phyloP scores from a whole-genome alignment of 169 alveolate species.

The Babesia divergens region DNA sequence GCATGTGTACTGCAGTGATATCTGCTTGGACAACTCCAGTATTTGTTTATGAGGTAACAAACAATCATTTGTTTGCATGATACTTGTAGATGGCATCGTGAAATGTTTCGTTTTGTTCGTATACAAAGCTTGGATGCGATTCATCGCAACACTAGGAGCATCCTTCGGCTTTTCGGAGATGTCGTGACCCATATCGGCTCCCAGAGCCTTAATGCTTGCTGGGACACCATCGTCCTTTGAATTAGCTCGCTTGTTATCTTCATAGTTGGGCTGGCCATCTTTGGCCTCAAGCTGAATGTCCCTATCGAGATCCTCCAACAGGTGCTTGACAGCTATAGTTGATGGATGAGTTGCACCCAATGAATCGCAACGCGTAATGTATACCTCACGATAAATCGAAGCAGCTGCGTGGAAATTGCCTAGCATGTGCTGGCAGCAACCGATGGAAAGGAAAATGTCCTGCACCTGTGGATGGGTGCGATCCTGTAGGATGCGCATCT shows the following conservation, averaged over 20 bases:
- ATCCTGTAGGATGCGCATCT: conserved; percentile 78
- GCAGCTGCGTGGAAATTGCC: conserved; percentile 77
- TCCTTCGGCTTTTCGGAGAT: not conserved
- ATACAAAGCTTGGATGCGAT: conserved; percentile 69
- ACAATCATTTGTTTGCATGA: conserved; percentile 64
- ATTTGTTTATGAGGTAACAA: conserved; percentile 52
- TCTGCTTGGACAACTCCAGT: conserved; percentile 63
- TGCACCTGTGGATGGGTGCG: conserved; percentile 77
- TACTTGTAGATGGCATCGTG: conserved; percentile 54
- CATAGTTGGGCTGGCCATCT: not conserved
- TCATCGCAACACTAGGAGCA: conserved; percentile 42
- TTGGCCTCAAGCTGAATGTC: conserved; percentile 15
- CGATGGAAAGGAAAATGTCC: conserved; percentile 78
- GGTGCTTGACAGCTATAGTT: conserved; percentile 67
- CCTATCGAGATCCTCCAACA: conserved; percentile 61
- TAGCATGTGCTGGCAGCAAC: conserved; percentile 78
- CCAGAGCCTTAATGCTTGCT: not conserved
- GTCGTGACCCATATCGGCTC: conserved; percentile 1
- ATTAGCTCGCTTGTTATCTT: not conserved
- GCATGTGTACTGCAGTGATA: conserved; percentile 49
- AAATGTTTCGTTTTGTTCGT: conserved; percentile 64
- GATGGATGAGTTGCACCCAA: conserved; percentile 77
- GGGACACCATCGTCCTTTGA: not conserved
- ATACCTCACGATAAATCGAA: conserved; percentile 79
- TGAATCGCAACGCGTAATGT: conserved; percentile 66